Evolutionary conservation across 768 basidiomycete genomes (phyloP).

Genomic region (Sporobolomyces roseus): DNA sequence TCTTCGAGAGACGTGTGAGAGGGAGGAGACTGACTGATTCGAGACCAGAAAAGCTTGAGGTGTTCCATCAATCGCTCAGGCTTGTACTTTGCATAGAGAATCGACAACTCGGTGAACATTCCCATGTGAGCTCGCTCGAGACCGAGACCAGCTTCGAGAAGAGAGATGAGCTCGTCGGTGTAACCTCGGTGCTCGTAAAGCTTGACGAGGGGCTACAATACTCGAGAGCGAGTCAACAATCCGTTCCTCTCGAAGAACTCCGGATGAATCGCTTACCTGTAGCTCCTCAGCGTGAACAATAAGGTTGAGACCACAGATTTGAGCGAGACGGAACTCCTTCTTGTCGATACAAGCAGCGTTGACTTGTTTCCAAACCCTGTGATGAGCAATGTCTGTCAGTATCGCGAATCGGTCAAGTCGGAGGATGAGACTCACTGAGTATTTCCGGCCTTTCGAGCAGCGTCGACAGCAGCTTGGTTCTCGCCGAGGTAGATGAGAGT

Average conservation of each 20-base stretch:
- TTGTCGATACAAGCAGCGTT: conserved; percentile 98
- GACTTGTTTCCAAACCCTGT: conserved; percentile 99
- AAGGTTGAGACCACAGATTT: conserved; percentile 98
- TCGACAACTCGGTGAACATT: conserved; percentile 91
- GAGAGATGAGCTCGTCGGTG: conserved; percentile 86
- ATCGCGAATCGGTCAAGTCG: background rate
- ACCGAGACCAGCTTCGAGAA: conserved; percentile 92
- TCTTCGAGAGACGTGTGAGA: background rate
- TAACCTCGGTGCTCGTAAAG: conserved; percentile 86
- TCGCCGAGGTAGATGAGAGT: conserved; percentile 97
- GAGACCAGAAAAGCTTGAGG: conserved; percentile 75
- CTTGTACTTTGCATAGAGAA: conserved; percentile 73
- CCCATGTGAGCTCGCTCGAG: conserved; percentile 98
- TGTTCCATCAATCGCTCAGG: conserved; percentile 71
- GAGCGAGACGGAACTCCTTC: conserved; percentile 90
- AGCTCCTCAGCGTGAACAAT: conserved; percentile 72
- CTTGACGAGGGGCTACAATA: conserved; percentile 64
- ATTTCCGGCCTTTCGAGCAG: conserved; percentile 97
- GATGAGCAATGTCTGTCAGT: background rate
- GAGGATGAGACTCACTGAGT: conserved; percentile 68
- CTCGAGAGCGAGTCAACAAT: no score
- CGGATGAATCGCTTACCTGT: no score
- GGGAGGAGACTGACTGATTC: conserved; percentile 40
- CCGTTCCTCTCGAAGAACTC: no score
- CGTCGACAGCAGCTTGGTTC: conserved; percentile 96